Base-by-base conservation (phyloP, 2,329 filamentous ascomycete species). In the Beauveria pseudobassiana region DNA sequence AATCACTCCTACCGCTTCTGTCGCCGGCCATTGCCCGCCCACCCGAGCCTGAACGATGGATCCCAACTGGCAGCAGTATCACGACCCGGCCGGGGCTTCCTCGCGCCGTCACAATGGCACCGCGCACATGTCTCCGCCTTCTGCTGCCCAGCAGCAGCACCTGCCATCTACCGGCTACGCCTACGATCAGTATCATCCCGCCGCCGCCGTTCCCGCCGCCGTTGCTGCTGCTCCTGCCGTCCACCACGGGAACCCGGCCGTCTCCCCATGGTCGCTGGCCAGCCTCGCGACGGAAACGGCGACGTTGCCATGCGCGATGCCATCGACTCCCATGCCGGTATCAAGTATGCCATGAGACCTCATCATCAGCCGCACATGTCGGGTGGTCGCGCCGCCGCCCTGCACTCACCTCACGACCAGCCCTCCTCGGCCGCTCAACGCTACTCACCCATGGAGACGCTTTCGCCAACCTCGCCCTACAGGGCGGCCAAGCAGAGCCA, bases 361-460 rank as follows among this genome's bases (percentile, higher is more conserved):
- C 86, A 86, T 74, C 89, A 92, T 72, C 87, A 91, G 72, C 86
- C 91, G 70, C 87, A 93, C 67, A 80, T 84, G 63, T 85, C 83
- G 30, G 75, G 75, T 61, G 69, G 73, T 63, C 49, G 56, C 40
- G 67, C 69, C 65, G 69, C 74, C 64, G 73, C 77, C 66, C 85
- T 91, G 68, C 88, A 93, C 73, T 89, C 88, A 52, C 79, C 87
- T 56, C 87, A 73, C 61, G 74, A 87, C 66, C 87, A 93, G 70
- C 87, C 90, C 63, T 95, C 91, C 49, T 82, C 90, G 56, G 91
- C 91, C 62, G 90, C 92, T 63, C 90, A 96, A 74, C 87, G 93
- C 72, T 98, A 98, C 77, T 98, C 93, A 52, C 95, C 93, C 65
- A 97, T 97, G 93, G 93, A 96, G 73, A 84, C 86, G 18, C 79